A percentile compares a stretch with the other conserved stretches of the same genome.
Conservation (phyloP, 2,329 filamentous ascomycete species). For the Cercospora citrullina region DNA sequence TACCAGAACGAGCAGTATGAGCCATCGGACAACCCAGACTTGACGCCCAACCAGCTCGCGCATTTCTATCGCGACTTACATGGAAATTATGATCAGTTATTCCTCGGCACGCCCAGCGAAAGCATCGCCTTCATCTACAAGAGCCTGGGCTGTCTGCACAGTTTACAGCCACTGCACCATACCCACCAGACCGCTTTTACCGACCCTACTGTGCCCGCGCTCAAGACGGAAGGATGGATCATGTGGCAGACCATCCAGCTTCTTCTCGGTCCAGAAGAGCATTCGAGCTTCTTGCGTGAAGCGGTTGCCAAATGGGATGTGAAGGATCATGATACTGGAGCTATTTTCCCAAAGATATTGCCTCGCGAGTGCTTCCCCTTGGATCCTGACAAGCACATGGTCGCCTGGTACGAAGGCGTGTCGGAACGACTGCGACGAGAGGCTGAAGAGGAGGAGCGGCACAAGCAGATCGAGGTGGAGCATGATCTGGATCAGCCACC, state of each 20-base stretch:
- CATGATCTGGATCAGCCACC: slow-evolving; percentile 26
- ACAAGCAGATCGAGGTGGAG: slow-evolving; percentile 32
- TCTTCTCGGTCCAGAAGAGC: slow-evolving; percentile 81
- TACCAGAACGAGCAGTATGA: slow-evolving; percentile 46
- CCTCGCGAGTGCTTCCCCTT: slow-evolving; percentile 71
- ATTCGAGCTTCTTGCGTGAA: slow-evolving; percentile 78
- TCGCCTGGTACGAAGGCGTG: slow-evolving; percentile 80
- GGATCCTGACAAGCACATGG: slow-evolving; percentile 74
- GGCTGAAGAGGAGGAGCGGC: slow-evolving; percentile 47
- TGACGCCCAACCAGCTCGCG: slow-evolving; percentile 52
- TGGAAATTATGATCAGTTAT: slow-evolving; percentile 60
- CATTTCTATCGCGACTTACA: slow-evolving; percentile 52
- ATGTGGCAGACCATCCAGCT: slow-evolving; percentile 93
- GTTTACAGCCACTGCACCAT: slow-evolving; percentile 64
- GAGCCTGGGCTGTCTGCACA: slow-evolving; percentile 85
- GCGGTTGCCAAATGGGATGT: slow-evolving; percentile 77
- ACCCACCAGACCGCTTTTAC: slow-evolving; percentile 60
- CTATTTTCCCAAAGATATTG: slow-evolving; percentile 58
- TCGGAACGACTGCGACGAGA: slow-evolving; percentile 68
- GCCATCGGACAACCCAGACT: slow-evolving; percentile 46
- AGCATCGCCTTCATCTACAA: slow-evolving; percentile 91
- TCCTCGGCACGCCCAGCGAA: slow-evolving; percentile 69
- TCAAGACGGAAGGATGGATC: slow-evolving; percentile 82
- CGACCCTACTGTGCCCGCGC: slow-evolving; percentile 74
- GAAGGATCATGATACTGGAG: slow-evolving; percentile 66